Evolutionary conservation across 2,329 filamentous ascomycete species (phyloP), one percentile per base, ranked within the genome.

Genomic region (Ophiostoma quercus): DNA sequence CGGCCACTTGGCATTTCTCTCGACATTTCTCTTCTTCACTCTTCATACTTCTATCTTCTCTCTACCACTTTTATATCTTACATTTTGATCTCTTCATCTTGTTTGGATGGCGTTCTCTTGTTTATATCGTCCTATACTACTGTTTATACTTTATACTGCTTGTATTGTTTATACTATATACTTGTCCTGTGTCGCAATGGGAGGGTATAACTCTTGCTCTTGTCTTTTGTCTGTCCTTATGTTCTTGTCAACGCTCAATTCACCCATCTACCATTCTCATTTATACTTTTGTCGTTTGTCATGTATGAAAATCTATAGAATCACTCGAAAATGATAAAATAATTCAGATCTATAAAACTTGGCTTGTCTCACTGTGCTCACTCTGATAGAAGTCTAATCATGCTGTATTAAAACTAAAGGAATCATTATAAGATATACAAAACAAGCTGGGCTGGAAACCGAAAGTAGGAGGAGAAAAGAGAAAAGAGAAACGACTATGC

Each of bases 51-150:
- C 34, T 8, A 34, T 14, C 19, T 57, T 67, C 60, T 39, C 41
- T 43, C 25, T 51, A 34, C 66, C 47, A 47, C 62, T 66, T 65
- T 39, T 16, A 34, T 37, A 9, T 34, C 29, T 19, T 65, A 65
- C 62, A 65, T 65, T 37, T 66, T 41, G 34, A 65, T 67, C 16
- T 54, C 29, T 57, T 62, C 32, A 41, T 66, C 37, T 67, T 62
- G 62, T 16, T 12, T 32, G 22, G 66, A 54, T 68, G 69, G 69
- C 69, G 69, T 68, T 69, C 57, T 65, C 2, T 54, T 66, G 66
- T 66, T 39, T 60, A 34, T 60, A 43, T 62, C 22, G 22, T 29
- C 51, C 12, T 19, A 39, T 39, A 66, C 41, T 51, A 37, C 25
- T 51, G 51, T 69, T 54, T 69, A 29, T 51, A 37, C 7, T 65